phyloP scores from a whole-genome alignment of 2,329 filamentous ascomycete species.

The Ophiocordyceps robertsii region DNA sequence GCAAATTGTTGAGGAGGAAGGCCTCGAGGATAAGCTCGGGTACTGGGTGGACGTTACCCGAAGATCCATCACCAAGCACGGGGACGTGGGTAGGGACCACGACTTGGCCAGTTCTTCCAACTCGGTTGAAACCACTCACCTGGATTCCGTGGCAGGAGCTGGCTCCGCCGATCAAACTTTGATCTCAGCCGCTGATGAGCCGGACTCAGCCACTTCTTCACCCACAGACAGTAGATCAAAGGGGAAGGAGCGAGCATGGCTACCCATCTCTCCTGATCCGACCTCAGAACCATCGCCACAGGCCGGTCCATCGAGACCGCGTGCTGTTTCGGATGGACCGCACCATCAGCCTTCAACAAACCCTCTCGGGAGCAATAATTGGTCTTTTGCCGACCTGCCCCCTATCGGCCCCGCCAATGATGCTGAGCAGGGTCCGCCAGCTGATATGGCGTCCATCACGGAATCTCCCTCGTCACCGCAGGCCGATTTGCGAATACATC shows the following conservation, averaged over 20 bases:
- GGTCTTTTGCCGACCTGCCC: conserved; percentile 38
- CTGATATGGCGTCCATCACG: not conserved
- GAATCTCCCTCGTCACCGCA: too few species aligned
- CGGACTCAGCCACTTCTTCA: too few species aligned
- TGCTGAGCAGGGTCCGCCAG: not conserved
- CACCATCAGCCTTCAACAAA: conserved; percentile 28
- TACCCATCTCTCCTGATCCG: conserved; percentile 3
- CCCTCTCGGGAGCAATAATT: conserved; percentile 45
- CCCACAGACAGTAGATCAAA: conserved; percentile 4
- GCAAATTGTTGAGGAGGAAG: conserved; percentile 47
- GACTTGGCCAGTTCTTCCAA: too few species aligned
- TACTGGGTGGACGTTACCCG: conserved; percentile 45
- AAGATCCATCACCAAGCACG: conserved; percentile 13
- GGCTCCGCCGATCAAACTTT: too few species aligned
- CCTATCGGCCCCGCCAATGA: conserved; percentile 6
- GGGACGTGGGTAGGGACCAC: too few species aligned
- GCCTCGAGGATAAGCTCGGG: conserved; percentile 41
- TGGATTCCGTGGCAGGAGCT: too few species aligned
- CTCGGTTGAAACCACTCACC: too few species aligned
- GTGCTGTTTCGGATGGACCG: conserved; percentile 45
- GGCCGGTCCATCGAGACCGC: conserved; percentile 23
- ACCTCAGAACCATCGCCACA: conserved; percentile 4
- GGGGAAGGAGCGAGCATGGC: conserved; percentile 12
- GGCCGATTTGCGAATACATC: not conserved
- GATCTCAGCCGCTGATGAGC: not conserved